A percentile compares a stretch with the other conserved stretches of the same genome.
These are phyloP conservation scores for Crithidia bombi DNA, from an alignment of 208 protist genomes.

Conservation along the genomic window DNA sequence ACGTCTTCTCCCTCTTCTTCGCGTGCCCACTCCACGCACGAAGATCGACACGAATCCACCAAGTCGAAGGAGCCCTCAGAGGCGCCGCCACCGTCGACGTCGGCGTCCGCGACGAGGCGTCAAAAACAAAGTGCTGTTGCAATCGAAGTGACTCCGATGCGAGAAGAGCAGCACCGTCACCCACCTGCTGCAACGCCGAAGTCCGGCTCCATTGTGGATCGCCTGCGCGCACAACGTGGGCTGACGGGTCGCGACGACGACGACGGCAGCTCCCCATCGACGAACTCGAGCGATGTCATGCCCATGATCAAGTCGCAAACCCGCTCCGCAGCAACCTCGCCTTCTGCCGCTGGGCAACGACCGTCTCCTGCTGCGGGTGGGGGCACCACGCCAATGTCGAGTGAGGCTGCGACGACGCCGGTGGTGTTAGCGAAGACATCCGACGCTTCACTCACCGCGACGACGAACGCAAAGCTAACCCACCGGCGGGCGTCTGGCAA, in stretches of 20 bases:
- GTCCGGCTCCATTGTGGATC: conserved; percentile 18
- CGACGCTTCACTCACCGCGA: background rate
- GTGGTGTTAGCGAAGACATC: background rate
- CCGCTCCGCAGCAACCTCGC: background rate
- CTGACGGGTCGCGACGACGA: background rate
- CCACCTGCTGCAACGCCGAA: background rate
- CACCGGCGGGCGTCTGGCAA: background rate
- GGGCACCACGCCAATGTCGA: background rate
- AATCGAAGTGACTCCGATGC: conserved; percentile 1
- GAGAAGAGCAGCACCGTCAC: background rate
- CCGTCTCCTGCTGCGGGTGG: background rate
- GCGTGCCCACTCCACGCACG: background rate
- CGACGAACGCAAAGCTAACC: background rate
- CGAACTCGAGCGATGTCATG: conserved; percentile 21
- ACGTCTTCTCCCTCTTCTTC: conserved; percentile 10
- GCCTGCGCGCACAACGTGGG: conserved; percentile 21
- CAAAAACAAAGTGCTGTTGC: background rate
- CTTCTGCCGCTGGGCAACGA: background rate
- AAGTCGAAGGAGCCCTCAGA: background rate
- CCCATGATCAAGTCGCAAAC: conserved; percentile 5
- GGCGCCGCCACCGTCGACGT: background rate
- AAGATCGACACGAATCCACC: background rate
- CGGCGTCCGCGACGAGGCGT: background rate
- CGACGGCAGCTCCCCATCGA: background rate
- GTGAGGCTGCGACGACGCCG: background rate